Conservation (phyloP, 176 grass and related monocot species). For the Oryza australiensis region DNA sequence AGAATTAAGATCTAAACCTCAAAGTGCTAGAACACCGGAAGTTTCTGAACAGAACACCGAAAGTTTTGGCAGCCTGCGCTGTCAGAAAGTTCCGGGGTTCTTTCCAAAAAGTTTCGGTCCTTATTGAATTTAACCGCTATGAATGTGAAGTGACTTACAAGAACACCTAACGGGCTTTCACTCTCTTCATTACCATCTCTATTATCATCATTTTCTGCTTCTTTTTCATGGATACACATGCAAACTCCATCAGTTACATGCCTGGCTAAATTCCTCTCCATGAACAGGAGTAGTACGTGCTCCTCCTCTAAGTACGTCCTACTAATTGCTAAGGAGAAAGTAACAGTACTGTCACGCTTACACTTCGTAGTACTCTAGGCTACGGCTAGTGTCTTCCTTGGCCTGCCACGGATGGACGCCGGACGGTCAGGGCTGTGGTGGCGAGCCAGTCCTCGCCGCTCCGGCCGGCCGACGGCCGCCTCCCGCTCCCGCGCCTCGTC, state of each 20-base stretch:
- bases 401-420: conserved; percentile 28
- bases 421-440: conserved; percentile 21
- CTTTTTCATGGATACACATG: neutral
- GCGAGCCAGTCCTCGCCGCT: conserved; percentile 18
- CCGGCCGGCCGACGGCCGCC: neutral
- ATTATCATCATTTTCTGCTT: no score
- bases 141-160: no score
- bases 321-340: neutral
- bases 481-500: conserved; percentile 49
- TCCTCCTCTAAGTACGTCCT: neutral
- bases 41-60: no score
- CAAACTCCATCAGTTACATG: neutral
- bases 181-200: neutral
- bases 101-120: no score
- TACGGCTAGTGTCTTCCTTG: conserved; percentile 41
- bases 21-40: no score
- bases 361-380: conserved; percentile 27
- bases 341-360: neutral
- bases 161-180: no score
- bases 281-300: neutral
- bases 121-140: no score
- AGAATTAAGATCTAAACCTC: no score
- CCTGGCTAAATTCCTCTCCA: neutral
- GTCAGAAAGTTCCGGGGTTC: no score
- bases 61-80: no score